Evolutionary conservation across 2,329 filamentous ascomycete genomes (phyloP).

Genomic region (Bipolaris zeicola): DNA sequence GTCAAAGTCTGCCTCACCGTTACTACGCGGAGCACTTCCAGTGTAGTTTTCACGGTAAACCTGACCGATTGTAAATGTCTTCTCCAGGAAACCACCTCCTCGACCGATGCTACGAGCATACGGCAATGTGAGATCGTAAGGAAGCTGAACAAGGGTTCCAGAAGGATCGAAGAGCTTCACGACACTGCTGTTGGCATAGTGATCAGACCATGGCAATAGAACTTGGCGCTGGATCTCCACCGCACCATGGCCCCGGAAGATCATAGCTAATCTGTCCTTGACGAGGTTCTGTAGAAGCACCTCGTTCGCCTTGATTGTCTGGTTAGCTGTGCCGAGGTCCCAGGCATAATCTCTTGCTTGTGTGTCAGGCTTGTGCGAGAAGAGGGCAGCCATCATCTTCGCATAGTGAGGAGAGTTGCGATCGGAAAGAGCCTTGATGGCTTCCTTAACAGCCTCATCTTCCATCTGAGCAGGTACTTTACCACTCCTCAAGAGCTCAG

Average conservation of each 20-base stretch:
- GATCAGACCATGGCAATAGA: conserved; percentile 80
- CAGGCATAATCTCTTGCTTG: conserved; percentile 73
- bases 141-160: conserved; percentile 90
- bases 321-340: conserved; percentile 50
- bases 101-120: conserved; percentile 84
- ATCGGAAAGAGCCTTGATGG: conserved; percentile 79
- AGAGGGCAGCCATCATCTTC: conserved; percentile 86
- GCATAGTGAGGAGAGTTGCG: conserved; percentile 85
- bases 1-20: conserved; percentile 94
- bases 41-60: conserved; percentile 82
- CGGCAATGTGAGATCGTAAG: conserved; percentile 88
- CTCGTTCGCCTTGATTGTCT: conserved; percentile 54
- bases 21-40: conserved; percentile 80
- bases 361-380: conserved; percentile 71
- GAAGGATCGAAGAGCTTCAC: conserved; percentile 81
- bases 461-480: conserved; percentile 91
- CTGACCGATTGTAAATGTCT: conserved; percentile 83
- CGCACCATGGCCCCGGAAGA: conserved; percentile 89
- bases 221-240: conserved; percentile 76
- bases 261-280: conserved; percentile 72
- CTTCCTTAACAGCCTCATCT: conserved; percentile 85
- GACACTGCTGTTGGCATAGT: conserved; percentile 72
- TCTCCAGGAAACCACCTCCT: conserved; percentile 67
- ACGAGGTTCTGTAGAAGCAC: conserved; percentile 74
- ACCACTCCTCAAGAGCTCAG: conserved; percentile 81